These are phyloP conservation scores for Tetraselmis striata DNA, from an alignment of 139 green algal species.

Conservation along the genomic window DNA sequence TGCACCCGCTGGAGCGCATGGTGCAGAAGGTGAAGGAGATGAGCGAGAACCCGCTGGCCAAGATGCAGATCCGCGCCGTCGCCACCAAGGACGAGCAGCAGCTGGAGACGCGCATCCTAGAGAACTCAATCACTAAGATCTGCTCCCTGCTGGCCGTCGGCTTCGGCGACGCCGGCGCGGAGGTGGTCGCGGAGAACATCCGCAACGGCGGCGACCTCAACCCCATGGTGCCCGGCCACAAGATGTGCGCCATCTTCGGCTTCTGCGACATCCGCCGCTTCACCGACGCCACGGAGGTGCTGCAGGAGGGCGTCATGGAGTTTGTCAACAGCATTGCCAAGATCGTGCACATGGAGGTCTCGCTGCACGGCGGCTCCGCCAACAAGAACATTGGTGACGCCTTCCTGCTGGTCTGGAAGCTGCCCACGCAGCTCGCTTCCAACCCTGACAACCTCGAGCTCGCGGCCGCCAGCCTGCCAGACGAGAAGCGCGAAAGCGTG, in stretches of 20 bases:
- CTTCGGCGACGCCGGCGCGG: slow-evolving; percentile 85
- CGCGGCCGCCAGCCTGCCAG: not conserved
- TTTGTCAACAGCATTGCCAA: slow-evolving; percentile 94
- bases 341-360: slow-evolving; percentile 86
- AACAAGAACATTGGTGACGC: slow-evolving; percentile 99
- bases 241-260: slow-evolving; percentile 82
- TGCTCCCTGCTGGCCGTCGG: slow-evolving; percentile 83
- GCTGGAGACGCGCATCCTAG: slow-evolving; percentile 84
- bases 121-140: slow-evolving; percentile 85
- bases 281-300: slow-evolving; percentile 91
- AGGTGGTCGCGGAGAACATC: slow-evolving; percentile 96
- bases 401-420: slow-evolving; percentile 83
- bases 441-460: slow-evolving; percentile 8
- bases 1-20: slow-evolving; percentile 90
- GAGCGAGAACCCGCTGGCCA: slow-evolving; percentile 52
- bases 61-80: slow-evolving; percentile 3
- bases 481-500: slow-evolving; percentile 10
- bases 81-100: slow-evolving; percentile 31
- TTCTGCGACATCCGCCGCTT: slow-evolving; percentile 97
- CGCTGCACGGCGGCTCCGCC: slow-evolving; percentile 77
- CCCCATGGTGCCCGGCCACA: slow-evolving; percentile 85
- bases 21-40: slow-evolving; percentile 63
- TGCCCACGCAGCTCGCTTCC: slow-evolving; percentile 8
- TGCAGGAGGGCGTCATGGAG: slow-evolving; percentile 94
- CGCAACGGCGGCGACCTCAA: slow-evolving; percentile 82